Base-by-base conservation (phyloP, 148 eudicot species). In the Talinum fruticosum region DNA sequence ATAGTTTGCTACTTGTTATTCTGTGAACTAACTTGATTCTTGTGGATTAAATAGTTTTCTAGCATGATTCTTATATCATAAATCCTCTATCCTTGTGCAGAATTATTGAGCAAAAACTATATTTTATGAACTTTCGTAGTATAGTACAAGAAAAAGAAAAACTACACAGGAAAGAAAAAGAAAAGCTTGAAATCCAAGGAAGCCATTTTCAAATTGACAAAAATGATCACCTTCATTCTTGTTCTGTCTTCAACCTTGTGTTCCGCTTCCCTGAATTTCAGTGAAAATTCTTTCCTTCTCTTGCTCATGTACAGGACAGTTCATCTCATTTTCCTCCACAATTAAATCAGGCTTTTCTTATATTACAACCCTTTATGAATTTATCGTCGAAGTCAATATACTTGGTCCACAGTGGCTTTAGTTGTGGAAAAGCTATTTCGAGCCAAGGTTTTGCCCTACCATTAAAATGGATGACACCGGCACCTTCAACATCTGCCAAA, bases 361-460 rank as follows among this genome's bases (percentile, higher is more conserved):
- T 89, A 78, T 92, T 88, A 76, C 97, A 94, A 59, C 89, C 78
- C 83, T 90, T 94, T 86, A 94, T 87, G 80, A 87, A 89, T 83
- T 86, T 87, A 80, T 94, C 92, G 21, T 91, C 88, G 80, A 81
- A 88, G 82, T 92, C 70, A 33, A 94, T 82, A 73, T 94, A 90
- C 78, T 90, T 92, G 10, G 92, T 75, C 98, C 98, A 94, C 24
- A 94, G 82, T 34, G 88, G 85, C 75, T 81, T 84, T 34, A 92
- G 97, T 13, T 88, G 85, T 14, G 97, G 97, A 68, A 95, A 95
- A 67, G 97, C 97, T 70, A 95, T 92, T 49, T 91, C 94, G 26
- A 92, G 87, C 98, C 98, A 95, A 12, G 98, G 98, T 76, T 92
- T 94, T 73, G 97, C 97, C 75, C 97, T 83, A 10, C 98, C 98